Evolutionary conservation across 768 basidiomycete species (phyloP), one percentile per base, ranked within the genome.

Genomic region (Pleurotus djamor): DNA sequence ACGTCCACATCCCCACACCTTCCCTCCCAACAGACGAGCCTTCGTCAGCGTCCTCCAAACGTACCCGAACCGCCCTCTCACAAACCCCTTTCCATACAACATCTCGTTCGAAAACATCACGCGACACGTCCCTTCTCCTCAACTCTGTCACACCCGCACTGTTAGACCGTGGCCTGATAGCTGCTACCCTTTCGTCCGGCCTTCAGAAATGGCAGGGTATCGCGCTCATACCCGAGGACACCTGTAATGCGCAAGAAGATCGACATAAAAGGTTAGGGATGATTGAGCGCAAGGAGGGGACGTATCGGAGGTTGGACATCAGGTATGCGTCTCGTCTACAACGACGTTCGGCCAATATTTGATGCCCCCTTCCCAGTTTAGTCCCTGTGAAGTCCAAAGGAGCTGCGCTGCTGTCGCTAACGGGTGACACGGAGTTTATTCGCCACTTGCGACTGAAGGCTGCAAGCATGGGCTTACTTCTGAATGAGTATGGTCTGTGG

Each of bases 401-500:
- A 14, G 79, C 86, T 0, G 83, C 83, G 0, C 69, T 82, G 32
- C 70, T 90, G 37, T 63, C 74, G 10, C 64, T 82, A 17, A 90
- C 88, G 1, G 88, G 88, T 7, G 85, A 88, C 65, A 44, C 50
- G 0, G 74, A 76, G 28, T 86, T 87, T 66, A 69, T 72, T 44
- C 69, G 72, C 51, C 71, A 78, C 44, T 60, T 83, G 2, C 75
- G 75, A 35, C 66, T 63, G 17, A 71, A 73, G 41, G 89, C 88
- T 0, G 55, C 64, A 5, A 72, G 70, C 47, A 64, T 75, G 2
- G 82, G 80, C 13, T 63, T 87, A 65, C 72, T 79, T 36, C 74
- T 90, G 33, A 81, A 87, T 63, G 84, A 86, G 63, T 82, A 76
- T 61, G 89, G 88, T 10, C 71, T 90, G 3, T 90, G 89, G 89